Evolutionary conservation across 192 early-diverging fungal genomes (phyloP), one percentile per base, ranked within the genome.

Genomic region (Diversispora epigaea): DNA sequence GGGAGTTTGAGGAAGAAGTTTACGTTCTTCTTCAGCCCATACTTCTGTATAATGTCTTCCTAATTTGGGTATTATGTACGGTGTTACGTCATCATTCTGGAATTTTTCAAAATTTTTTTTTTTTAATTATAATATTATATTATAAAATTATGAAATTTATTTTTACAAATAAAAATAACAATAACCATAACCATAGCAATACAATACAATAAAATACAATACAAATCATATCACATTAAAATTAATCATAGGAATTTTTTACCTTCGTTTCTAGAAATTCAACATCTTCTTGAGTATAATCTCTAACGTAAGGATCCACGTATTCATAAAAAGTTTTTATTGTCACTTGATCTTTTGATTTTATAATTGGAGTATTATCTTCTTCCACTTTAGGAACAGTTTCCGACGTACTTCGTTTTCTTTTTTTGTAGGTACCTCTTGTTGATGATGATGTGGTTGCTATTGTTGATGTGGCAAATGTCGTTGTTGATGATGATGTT

Each of bases 271-370:
- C 85, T 69, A 98, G 77, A 62, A 89, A 87, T 12, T 78, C 77
- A 25, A 95, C 65, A 78, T 98, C 96, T 17, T 92, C 91, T 63
- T 96, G 93, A 19, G 84, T 87, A 57, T 97, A 85, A 43, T 82
- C 83, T 19, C 94, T 81, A 74, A 93, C 94, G 73, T 91, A 96
- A 73, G 95, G 93, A 21, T 97, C 96, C 56, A 91, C 81, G 7
- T 90, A 91, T 7, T 84, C 71, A 91, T 90, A 96, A 75, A 94
- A 98, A 6, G 87, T 87, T 15, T 87, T 86, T 58, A 95, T 91
- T n/a, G 93, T 91, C 21, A 96, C 90, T 87, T 97, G 80, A 85
- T 87, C 63, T 19, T 65, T 65, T n/a, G 55, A 45, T 52, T n/a
- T 32, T 56, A 41, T 52, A 15, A 70, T 32, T 32, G 19, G 39